Evolutionary conservation across 2,329 filamentous ascomycete species (phyloP).

Genomic region (Aspergillus fischeri): DNA sequence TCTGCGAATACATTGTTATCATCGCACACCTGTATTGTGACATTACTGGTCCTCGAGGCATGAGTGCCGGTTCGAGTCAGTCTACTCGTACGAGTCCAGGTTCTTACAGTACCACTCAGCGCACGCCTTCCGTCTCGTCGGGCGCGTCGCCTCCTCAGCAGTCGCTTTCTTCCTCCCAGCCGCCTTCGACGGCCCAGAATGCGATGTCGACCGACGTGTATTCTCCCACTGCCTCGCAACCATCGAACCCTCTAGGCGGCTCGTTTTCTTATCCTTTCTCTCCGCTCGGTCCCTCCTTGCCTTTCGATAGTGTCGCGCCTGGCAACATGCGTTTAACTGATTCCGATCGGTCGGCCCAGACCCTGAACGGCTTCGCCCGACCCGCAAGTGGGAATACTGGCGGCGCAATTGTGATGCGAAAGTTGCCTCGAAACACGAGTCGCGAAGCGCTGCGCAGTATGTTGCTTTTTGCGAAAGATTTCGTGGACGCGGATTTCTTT

Average conservation of each 20-base stretch:
- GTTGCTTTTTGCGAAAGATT: conserved; percentile 62
- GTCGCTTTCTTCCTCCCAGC: conserved; percentile 30
- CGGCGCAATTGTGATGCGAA: conserved; percentile 53
- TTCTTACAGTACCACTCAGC: conserved; percentile 37
- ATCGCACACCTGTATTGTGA: background rate
- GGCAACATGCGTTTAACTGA: conserved; percentile 34
- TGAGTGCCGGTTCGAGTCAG: conserved; percentile 40
- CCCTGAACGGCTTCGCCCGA: conserved; percentile 33
- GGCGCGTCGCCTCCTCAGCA: conserved; percentile 36
- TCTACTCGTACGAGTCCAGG: conserved; percentile 41
- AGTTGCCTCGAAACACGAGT: conserved; percentile 56
- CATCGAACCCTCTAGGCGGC: conserved; percentile 29
- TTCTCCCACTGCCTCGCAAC: conserved; percentile 35
- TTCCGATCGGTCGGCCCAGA: conserved; percentile 32
- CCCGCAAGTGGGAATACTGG: conserved; percentile 26
- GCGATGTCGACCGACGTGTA: conserved; percentile 44
- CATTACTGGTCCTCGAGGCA: conserved; percentile 26
- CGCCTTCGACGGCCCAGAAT: conserved; percentile 38
- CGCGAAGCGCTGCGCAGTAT: conserved; percentile 58
- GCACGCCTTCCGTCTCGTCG: conserved; percentile 38
- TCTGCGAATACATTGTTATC: background rate
- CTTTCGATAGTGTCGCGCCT: conserved; percentile 30
- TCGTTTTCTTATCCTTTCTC: conserved; percentile 38
- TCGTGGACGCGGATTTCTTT: conserved; percentile 57
- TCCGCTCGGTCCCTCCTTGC: conserved; percentile 33